Evolutionary conservation across 257 asterid genomes (phyloP), one percentile per base, ranked within the genome.

Genomic region (Nicotiana tabacum): DNA sequence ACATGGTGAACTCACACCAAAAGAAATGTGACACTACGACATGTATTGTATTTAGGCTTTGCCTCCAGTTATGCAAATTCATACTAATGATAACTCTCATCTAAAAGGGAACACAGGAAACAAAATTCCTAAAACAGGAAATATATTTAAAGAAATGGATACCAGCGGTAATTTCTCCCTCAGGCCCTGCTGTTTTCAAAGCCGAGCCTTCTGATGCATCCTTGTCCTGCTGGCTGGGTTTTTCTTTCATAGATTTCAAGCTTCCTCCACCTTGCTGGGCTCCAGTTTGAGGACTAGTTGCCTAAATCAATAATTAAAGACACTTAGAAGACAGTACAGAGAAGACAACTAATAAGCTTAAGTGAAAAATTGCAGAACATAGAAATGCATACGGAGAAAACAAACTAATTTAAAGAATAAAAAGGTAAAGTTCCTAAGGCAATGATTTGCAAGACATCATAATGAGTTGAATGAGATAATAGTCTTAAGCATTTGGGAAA

Each of bases 111-210:
- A 70, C 56, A 37, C 4, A 51, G 11, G 5, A n/a, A 69, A 17
- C 64, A 51, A 81, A 6, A 77, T 30, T 67, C 48, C 32, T 5
- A 82, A 62, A n/a, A 58, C 21, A 53, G 48, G 51, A 51, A 46
- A 66, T 85, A 68, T 56, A 57, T 78, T 82, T 55, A 37, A 24
- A 16, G 57, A 24, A 27, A 24, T 27, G 51, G 35, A 66, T 85
- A 95, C 99, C 99, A 89, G 99, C 99, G 82, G 97, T 90, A 85
- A 95, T 95, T 86, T 95, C 99, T 86, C 98, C 98, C 83, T 92
- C 99, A 57, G 98, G 92, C 77, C 99, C 99, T 17, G 98, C 98
- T 64, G 91, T 91, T 83, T 96, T 96, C 89, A 96, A 77, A 51
- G 85, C 89, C 2, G 99, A 85, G 78, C 91, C 95, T 85, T 96